These are phyloP conservation scores for Annulohypoxylon maeteangense DNA, from an alignment of 495 filamentous ascomycete genomes.

Conservation along the genomic window DNA sequence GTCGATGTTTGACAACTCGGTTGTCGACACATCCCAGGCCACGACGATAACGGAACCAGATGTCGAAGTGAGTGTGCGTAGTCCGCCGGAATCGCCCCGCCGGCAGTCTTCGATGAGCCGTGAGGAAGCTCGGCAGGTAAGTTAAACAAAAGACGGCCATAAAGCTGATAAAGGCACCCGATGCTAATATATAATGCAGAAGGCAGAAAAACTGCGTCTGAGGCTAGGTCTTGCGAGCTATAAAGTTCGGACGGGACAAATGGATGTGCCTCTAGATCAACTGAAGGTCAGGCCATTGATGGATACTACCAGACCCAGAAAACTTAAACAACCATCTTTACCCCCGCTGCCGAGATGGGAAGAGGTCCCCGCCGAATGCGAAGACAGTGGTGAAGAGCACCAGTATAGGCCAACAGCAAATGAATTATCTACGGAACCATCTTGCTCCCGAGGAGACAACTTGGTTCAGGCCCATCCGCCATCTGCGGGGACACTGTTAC, in stretches of 20 bases:
- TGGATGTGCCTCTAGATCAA: conserved; percentile 58
- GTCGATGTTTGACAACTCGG: conserved; percentile 53
- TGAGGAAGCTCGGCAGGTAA: conserved; percentile 56
- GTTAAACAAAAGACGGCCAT: background rate
- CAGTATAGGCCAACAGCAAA: conserved; percentile 22
- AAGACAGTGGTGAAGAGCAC: conserved; percentile 40
- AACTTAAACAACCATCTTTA: background rate
- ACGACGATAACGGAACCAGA: conserved; percentile 56
- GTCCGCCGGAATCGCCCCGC: conserved; percentile 16
- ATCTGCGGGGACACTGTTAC: background rate
- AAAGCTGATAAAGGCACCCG: background rate
- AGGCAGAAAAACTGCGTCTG: conserved; percentile 61
- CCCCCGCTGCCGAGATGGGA: conserved; percentile 12
- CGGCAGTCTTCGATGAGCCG: conserved; percentile 47
- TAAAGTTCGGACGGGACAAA: conserved; percentile 64
- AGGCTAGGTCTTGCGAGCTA: conserved; percentile 63
- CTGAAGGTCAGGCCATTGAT: conserved; percentile 47
- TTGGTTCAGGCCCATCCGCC: background rate
- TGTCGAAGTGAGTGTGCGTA: conserved; percentile 23
- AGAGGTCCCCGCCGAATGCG: background rate
- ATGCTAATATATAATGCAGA: conserved; percentile 46
- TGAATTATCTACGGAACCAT: background rate
- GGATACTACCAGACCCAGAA: background rate
- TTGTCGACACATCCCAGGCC: conserved; percentile 49
- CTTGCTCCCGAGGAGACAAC: background rate